phyloP scores from a whole-genome alignment of 352 stramenopile species.

The Globisporangium polare region DNA sequence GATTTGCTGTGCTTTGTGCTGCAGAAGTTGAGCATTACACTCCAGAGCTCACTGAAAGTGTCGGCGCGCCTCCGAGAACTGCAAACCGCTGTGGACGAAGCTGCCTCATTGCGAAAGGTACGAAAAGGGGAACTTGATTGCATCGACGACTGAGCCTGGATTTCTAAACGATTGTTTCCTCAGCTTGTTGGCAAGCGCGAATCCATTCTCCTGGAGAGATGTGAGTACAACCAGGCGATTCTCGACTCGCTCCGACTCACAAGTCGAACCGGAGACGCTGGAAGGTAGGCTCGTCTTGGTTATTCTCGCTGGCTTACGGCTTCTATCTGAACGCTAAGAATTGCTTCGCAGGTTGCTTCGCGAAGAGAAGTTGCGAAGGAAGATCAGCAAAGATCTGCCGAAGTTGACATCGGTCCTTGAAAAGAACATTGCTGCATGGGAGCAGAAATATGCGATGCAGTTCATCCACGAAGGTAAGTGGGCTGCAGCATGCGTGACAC shows the following conservation, averaged over 20 bases:
- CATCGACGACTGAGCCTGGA: no score
- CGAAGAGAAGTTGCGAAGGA: slow-evolving; percentile 30
- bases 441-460: slow-evolving; percentile 24
- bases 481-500: background rate
- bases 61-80: slow-evolving; percentile 31
- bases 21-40: slow-evolving; percentile 24
- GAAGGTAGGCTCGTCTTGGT: slow-evolving; percentile 6
- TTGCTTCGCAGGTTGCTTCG: slow-evolving; percentile 18
- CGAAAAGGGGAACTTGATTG: no score
- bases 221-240: slow-evolving; percentile 26
- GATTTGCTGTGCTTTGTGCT: background rate
- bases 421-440: slow-evolving; percentile 35
- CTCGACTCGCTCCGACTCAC: slow-evolving; percentile 19
- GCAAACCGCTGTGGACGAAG: slow-evolving; percentile 20
- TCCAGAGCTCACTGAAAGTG: slow-evolving; percentile 31
- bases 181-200: slow-evolving; percentile 45
- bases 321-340: background rate
- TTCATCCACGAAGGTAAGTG: slow-evolving; percentile 40
- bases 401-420: slow-evolving; percentile 35
- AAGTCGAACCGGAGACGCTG: slow-evolving; percentile 15
- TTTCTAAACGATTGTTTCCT: background rate
- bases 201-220: slow-evolving; percentile 32
- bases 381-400: slow-evolving; percentile 39
- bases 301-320: background rate
- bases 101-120: slow-evolving; percentile 9